Conservation (phyloP, 164 flowering plant genomes). For the Vitis labrusca region DNA sequence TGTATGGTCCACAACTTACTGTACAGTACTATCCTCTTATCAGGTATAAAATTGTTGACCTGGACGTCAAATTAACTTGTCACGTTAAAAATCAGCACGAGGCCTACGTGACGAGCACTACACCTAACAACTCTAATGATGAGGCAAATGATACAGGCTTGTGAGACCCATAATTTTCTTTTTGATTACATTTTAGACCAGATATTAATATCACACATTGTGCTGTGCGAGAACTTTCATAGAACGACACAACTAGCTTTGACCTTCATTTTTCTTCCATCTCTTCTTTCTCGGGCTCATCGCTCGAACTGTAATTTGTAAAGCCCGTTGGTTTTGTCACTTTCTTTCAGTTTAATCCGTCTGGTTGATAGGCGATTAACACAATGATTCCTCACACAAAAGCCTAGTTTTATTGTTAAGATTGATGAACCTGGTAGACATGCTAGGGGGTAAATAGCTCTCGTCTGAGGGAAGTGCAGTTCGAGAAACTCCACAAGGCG, state of each 20-base stretch:
- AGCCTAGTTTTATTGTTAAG: background rate
- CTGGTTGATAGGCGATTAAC: slow-evolving; percentile 24
- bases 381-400: slow-evolving; percentile 13
- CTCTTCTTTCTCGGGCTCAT: slow-evolving; percentile 18
- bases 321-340: slow-evolving; percentile 13
- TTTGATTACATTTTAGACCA: background rate
- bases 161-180: slow-evolving; percentile 26
- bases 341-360: slow-evolving; percentile 2
- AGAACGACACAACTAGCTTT: slow-evolving; percentile 3
- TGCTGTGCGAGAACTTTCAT: slow-evolving; percentile 11
- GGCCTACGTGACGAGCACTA: slow-evolving; percentile 35
- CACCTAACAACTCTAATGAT: slow-evolving; percentile 26
- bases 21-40: too few relatives aligned
- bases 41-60: background rate
- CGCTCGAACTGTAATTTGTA: slow-evolving; percentile 12
- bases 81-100: slow-evolving; percentile 11
- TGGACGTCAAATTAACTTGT: background rate
- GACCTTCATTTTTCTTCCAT: slow-evolving; percentile 1
- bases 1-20: too few relatives aligned
- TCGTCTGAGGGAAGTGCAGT: background rate
- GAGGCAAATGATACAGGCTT: slow-evolving; percentile 24
- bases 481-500: background rate
- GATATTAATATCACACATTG: slow-evolving; percentile 1
- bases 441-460: background rate
- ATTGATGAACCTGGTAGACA: background rate